Base-by-base conservation (phyloP, 805 yeast species). In the Isabelozyma pseudorhagii region DNA sequence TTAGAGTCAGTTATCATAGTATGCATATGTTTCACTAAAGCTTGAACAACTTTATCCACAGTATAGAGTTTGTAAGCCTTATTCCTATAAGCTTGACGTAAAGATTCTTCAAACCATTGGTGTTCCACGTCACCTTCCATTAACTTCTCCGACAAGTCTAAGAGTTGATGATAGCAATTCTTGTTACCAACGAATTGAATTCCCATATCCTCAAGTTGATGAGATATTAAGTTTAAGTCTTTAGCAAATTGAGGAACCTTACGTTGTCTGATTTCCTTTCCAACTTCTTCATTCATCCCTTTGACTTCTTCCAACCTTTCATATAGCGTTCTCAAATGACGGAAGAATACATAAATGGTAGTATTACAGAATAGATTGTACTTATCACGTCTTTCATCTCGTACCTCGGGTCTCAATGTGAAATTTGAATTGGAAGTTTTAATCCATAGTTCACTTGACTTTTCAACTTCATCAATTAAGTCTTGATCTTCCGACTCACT, bases 61-160 rank as follows among this genome's bases (percentile, higher is more conserved):
- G 98, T 93, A 72, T 91, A 93, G 49, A 94, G 71, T 66, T 90
- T 90, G 74, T 88, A 94, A 0, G 98, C 99, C 53, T 85, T 86
- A 70, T 93, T 94, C 61, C 94, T 82, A 72, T 88, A 94, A 0
- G 96, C 97, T 74, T 93, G 97, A 54, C 99, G 89, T 51, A 94
- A 71, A 14, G 96, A 81, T 68, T 94, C 99, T 72, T 94, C 99
- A 66, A 88, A 96, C 87, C 91, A 85, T 67, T 87, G 94, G 54
- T 89, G 96, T 62, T 94, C 99, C 45, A 94, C 71, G 38, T 90
- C 94, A 28, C 96, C 96, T 56, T 89, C 94, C 55, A 94, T 86
- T 46, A 90, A 74, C 54, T 83, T 81, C 55, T 83, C 89, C 50
- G 96, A 82, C 49, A 94, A 75, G 3, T 73, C 75, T 50, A 94